Evolutionary conservation across 371 early-diverging fungal species (phyloP).

Genomic region (Mortierella sp.): DNA sequence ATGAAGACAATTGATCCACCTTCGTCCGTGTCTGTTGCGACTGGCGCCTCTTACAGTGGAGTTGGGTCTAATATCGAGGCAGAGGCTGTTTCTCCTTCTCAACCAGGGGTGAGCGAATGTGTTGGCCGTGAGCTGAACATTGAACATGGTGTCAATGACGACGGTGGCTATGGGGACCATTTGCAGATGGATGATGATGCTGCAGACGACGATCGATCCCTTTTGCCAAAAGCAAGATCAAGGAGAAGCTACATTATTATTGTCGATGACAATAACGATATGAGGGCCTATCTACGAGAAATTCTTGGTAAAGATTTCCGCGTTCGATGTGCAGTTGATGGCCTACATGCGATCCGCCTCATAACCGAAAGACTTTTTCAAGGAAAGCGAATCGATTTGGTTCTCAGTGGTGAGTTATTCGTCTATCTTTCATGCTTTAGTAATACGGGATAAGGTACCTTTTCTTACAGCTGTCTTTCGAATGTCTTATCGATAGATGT

Average conservation of each 20-base stretch:
- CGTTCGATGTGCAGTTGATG: slow-evolving; percentile 53
- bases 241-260: slow-evolving; percentile 51
- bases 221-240: slow-evolving; percentile 2
- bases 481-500: slow-evolving; percentile 36
- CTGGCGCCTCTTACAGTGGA: too few relatives aligned
- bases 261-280: slow-evolving; percentile 64
- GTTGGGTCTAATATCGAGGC: too few relatives aligned
- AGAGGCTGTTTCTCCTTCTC: too few relatives aligned
- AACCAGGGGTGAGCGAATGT: too few relatives aligned
- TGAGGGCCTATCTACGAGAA: slow-evolving; percentile 58
- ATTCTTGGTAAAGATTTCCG: slow-evolving; percentile 55
- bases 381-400: slow-evolving; percentile 48
- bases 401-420: slow-evolving; percentile 47
- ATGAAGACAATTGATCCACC: not conserved
- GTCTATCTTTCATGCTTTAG: not conserved
- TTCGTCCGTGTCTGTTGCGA: too few relatives aligned
- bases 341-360: slow-evolving; percentile 54
- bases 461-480: not conserved
- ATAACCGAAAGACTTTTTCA: slow-evolving; percentile 37
- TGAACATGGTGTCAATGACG: slow-evolving; percentile 4
- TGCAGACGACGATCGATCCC: not conserved
- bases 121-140: too few relatives aligned
- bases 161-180: slow-evolving; percentile 12
- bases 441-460: not conserved
- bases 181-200: not conserved